Base-by-base conservation (phyloP, 805 yeast species). In the Nakazawaea wickerhamii region DNA sequence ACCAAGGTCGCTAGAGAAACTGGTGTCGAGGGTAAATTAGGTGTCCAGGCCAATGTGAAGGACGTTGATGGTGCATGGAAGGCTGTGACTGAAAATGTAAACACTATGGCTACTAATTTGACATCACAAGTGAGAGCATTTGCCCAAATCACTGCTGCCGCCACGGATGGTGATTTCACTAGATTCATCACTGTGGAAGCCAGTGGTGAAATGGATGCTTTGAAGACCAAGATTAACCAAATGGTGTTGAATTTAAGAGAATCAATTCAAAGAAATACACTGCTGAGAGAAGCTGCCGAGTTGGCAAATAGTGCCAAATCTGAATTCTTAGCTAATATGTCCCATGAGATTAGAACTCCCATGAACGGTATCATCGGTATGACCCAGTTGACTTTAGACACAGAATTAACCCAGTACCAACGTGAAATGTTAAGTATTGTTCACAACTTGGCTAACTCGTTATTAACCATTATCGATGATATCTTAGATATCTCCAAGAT, bases 1-100 rank as follows among this genome's bases (percentile, higher is more conserved):
- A 80, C 95, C 1, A 74, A 89, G 55, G 95, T 87, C 33, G 96
- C 96, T 8, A 79, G 86, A 50, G 95, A 87, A 68, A 95, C 87
- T 51, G 96, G 96, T 68, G 85, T 86, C 39, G 91, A 87, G 55
- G 96, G 96, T 67, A 87, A 86, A 60, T 73, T 87, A 42, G 96
- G 96, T 53, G 93, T 86, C 37, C 95, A 86, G 58, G 95, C 95
- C 6, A 93, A 87, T 58, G 95, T 87, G 21, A 76, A 80, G 41
- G 95, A 87, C 65, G 95, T 87, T 18, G 95, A 86, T 61, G 96
- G 96, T 2, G 64, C 86, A 47, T 87, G 96, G 96, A 86, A 84
- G 56, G 95, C 85, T 54, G 87, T 87, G 55, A 87, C 95, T 21
- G 84, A 93, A 15, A 87, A 87, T 63, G 96, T 87, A 50, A 87